Evolutionary conservation across 1,284 basidiomycete genomes (phyloP), one percentile per base, ranked within the genome.

Genomic region (Chalciporus sp.): DNA sequence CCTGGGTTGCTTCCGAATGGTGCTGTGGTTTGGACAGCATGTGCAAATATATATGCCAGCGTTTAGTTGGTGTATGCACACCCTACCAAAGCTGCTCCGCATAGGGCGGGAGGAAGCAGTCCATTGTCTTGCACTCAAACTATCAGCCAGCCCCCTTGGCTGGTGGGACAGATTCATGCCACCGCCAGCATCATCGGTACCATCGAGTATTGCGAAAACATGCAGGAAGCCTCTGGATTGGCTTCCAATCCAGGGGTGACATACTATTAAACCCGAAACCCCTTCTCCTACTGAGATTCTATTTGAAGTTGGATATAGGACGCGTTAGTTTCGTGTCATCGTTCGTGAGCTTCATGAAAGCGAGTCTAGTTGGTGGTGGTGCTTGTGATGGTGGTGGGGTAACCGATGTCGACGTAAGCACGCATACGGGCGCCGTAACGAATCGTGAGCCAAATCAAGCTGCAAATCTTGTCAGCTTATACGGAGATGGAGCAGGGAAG

Each of bases 341-440:
- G 31, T 14, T 33, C 35, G 7, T 37, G 35, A 2, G 29, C 12
- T 17, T 17, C n/a, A 37, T 37, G 35, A 37, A 11, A 16, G 7
- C 17, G n/a, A 17, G 7, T 37, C 35, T 37, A 37, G 35, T 37
- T 37, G 4, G 35, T 17, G n/a, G 6, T 37, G 1, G 11, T 37
- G n/a, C n/a, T 45, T 17, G 35, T 17, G n/a, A 6, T 37, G 3
- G 11, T 37, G n/a, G n/a, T 45, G 9, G 70, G 66, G 45, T 71
- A 82, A 11, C 74, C 80, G 4, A 82, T 64, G 60, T 81, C 76
- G 17, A 74, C 63, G 65, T 72, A 79, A 4, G 72, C 74, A n/a
- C 80, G 69, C 75, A 82, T 75, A 33, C 65, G 62, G 26, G 72
- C 72, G 2, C 79, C 80, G 45, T 80, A 79, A 12, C 67, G 65